A percentile compares a stretch with the other conserved stretches of the same genome.
Conservation (phyloP, 192 early-diverging fungal species). For the Coemansia sp. region DNA sequence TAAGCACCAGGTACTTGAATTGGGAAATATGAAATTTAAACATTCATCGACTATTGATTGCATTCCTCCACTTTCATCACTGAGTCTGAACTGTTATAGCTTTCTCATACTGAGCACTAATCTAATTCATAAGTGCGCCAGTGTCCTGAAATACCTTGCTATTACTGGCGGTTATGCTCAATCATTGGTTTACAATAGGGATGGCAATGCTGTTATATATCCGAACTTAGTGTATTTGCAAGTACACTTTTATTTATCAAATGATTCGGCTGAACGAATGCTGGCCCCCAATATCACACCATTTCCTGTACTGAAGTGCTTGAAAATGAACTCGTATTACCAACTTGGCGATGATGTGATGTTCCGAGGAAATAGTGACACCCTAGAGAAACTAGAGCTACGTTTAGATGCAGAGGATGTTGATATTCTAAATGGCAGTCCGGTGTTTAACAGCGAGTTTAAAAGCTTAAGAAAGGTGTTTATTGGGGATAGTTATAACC, state of each 20-base stretch:
- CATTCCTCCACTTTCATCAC: background rate
- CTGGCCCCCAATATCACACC: background rate
- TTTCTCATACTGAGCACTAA: too few species aligned
- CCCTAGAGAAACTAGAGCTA: background rate
- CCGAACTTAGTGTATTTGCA: background rate
- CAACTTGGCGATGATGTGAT: conserved; percentile 5
- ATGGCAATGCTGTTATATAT: background rate
- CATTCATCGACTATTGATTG: background rate
- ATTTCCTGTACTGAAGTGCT: background rate
- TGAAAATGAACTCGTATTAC: background rate
- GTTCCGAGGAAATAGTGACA: conserved; percentile 11
- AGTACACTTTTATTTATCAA: background rate
- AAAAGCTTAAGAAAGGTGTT: too few species aligned
- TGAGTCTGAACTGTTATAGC: background rate
- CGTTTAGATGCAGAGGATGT: too few species aligned
- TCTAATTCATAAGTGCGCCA: background rate
- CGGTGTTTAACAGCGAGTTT: too few species aligned
- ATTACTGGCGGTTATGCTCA: too few species aligned
- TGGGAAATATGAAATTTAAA: too few species aligned
- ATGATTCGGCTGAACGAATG: background rate
- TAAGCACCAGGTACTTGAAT: too few species aligned
- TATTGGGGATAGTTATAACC: too few species aligned
- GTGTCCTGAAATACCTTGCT: background rate
- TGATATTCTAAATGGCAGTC: too few species aligned
- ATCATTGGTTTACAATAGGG: background rate